Conservation (phyloP, 2,329 filamentous ascomycete genomes). For the Sarocladium strictum region DNA sequence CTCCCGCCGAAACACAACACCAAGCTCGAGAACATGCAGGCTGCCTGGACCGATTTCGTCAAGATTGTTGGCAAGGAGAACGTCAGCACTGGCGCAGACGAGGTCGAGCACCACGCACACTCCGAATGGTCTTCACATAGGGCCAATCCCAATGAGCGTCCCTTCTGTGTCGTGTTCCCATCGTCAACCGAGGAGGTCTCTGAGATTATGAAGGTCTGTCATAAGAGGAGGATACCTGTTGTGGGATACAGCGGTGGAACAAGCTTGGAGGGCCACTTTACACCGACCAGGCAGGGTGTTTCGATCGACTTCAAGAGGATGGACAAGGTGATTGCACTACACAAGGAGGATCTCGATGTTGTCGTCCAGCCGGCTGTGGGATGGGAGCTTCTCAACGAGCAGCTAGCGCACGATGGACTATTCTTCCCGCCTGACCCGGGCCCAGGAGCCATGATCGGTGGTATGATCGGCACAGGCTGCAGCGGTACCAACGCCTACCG, state of each 20-base stretch:
- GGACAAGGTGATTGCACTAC: slow-evolving; percentile 71
- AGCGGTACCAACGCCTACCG: slow-evolving; percentile 84
- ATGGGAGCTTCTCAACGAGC: slow-evolving; percentile 81
- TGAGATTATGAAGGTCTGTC: slow-evolving; percentile 84
- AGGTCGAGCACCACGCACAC: slow-evolving; percentile 50
- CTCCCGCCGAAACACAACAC: slow-evolving; percentile 50
- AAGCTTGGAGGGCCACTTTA: slow-evolving; percentile 83
- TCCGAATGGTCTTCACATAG: slow-evolving; percentile 60
- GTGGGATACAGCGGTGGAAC: slow-evolving; percentile 85
- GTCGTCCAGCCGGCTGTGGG: slow-evolving; percentile 76
- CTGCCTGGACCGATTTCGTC: slow-evolving; percentile 64
- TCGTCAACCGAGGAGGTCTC: slow-evolving; percentile 75
- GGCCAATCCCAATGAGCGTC: slow-evolving; percentile 39
- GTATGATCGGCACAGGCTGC: slow-evolving; percentile 71
- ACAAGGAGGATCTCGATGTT: slow-evolving; percentile 72
- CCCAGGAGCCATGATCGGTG: slow-evolving; percentile 86
- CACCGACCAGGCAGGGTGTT: slow-evolving; percentile 74
- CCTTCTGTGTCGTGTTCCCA: slow-evolving; percentile 72
- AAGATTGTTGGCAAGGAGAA: slow-evolving; percentile 58
- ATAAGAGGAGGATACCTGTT: slow-evolving; percentile 73
- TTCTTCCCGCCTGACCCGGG: slow-evolving; percentile 93
- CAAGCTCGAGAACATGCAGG: slow-evolving; percentile 58
- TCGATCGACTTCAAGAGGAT: slow-evolving; percentile 83
- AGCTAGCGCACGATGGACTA: slow-evolving; percentile 64
- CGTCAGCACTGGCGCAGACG: slow-evolving; percentile 53